These are phyloP conservation scores for Athelia sp. DNA, from an alignment of 1,284 basidiomycete genomes.

Conservation along the genomic window DNA sequence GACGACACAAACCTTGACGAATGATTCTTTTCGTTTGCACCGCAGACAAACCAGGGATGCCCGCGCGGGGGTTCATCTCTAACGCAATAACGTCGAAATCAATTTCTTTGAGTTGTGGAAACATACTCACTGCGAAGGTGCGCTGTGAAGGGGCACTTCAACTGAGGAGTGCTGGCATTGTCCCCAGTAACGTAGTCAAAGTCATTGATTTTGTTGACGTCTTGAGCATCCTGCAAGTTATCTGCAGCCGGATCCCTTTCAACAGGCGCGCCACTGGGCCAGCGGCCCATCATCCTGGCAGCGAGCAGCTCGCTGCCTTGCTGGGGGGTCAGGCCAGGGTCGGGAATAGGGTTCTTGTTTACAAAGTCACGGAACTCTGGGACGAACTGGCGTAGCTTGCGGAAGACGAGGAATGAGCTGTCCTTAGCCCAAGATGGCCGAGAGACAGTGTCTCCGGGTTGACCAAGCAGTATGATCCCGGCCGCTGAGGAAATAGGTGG, in stretches of 20 bases:
- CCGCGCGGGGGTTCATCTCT: too few species aligned
- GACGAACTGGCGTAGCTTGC: conserved; percentile 50
- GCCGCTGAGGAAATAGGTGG: conserved; percentile 32
- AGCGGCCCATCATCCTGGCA: conserved; percentile 50
- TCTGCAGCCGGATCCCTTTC: conserved; percentile 37
- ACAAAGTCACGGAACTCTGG: conserved; percentile 52
- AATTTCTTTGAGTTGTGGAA: too few species aligned
- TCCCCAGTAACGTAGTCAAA: conserved; percentile 35
- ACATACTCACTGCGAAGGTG: conserved; percentile 47
- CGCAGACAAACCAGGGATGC: too few species aligned
- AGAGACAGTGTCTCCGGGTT: conserved; percentile 25
- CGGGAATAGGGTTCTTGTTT: conserved; percentile 32
- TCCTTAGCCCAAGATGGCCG: conserved; percentile 45
- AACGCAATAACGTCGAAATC: too few species aligned
- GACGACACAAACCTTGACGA: too few species aligned
- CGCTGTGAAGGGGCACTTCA: conserved; percentile 48
- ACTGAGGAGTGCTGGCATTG: conserved; percentile 26
- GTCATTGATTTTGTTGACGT: conserved; percentile 37
- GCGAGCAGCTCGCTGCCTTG: conserved; percentile 43
- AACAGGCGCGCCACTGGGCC: conserved; percentile 54
- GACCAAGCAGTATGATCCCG: conserved; percentile 34
- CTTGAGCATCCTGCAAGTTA: conserved; percentile 30
- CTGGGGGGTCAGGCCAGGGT: conserved; percentile 28
- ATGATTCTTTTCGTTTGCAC: too few species aligned
- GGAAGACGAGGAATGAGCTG: conserved; percentile 51